A percentile compares a stretch with the other conserved stretches of the same genome.
phyloP scores from a whole-genome alignment of 441 rosid species.

The Populus hybrid region DNA sequence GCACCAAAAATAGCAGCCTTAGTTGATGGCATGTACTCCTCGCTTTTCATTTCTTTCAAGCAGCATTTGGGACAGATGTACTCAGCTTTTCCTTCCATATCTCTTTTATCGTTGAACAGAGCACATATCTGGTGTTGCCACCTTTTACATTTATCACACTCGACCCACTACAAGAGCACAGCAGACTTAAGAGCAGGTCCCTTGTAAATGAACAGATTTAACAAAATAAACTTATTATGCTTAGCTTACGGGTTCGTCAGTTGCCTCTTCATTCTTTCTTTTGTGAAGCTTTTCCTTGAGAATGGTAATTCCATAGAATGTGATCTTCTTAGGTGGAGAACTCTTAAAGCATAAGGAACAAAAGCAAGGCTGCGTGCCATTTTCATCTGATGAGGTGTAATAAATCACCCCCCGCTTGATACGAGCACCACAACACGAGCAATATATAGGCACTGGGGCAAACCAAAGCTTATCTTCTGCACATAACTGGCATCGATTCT shows the following conservation, averaged over 20 bases:
- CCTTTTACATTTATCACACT: constrained; percentile 54
- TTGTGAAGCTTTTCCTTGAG: constrained; percentile 35
- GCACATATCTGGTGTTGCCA: constrained; percentile 91
- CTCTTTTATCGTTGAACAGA: constrained; percentile 51
- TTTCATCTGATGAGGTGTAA: constrained; percentile 39
- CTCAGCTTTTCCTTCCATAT: constrained; percentile 41
- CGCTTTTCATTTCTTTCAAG: constrained; percentile 41
- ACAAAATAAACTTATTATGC: constrained; percentile 7
- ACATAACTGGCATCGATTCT: constrained; percentile 57
- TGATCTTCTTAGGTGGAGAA: constrained; percentile 24
- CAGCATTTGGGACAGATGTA: constrained; percentile 65
- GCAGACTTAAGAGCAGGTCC: constrained; percentile 8
- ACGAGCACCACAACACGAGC: constrained; percentile 43
- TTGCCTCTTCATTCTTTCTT: constrained; percentile 39
- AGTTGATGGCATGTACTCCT: constrained; percentile 17
- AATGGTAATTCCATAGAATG: constrained; percentile 30
- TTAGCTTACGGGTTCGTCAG: constrained; percentile 44
- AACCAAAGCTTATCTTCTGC: constrained; percentile 33
- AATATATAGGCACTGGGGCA: constrained; percentile 54
- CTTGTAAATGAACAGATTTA: not conserved
- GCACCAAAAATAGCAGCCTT: constrained; percentile 35
- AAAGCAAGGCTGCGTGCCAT: constrained; percentile 32
- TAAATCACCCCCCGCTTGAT: constrained; percentile 39
- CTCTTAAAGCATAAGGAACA: constrained; percentile 40
- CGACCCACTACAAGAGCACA: constrained; percentile 63